Evolutionary conservation across 2,329 filamentous ascomycete species (phyloP).

Genomic region (Colletotrichum incanum): DNA sequence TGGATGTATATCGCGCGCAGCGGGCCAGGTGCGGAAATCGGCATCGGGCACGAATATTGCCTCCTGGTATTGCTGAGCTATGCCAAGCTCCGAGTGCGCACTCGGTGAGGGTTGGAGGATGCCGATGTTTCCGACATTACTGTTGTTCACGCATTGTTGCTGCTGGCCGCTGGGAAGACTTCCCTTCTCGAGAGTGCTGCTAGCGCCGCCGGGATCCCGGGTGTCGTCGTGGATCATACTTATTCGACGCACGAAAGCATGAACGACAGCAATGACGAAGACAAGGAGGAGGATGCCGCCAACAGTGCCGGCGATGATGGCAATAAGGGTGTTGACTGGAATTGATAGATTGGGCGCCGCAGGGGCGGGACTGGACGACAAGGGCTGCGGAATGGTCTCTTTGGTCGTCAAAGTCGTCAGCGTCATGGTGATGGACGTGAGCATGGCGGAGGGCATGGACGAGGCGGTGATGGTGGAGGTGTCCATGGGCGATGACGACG

Average conservation of each 20-base stretch:
- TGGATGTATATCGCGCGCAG: not conserved
- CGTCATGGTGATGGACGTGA: not conserved
- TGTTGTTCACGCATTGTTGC: not conserved
- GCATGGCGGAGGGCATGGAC: not conserved
- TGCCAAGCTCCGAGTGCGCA: not conserved
- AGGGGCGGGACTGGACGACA: not conserved
- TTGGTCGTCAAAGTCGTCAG: not conserved
- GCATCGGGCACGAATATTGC: not conserved
- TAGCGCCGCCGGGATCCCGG: not conserved
- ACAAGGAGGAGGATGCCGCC: not conserved
- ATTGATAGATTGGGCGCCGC: not conserved
- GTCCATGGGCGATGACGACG: not conserved
- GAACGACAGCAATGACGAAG: not conserved
- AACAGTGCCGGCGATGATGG: not conserved
- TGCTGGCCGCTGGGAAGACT: not conserved
- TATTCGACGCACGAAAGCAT: constrained; percentile 14
- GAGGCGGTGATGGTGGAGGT: not conserved
- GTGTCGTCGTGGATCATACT: not conserved
- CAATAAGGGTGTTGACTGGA: constrained; percentile 2
- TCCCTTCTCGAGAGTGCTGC: constrained; percentile 2
- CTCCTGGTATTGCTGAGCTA: not conserved
- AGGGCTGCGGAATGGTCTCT: not conserved
- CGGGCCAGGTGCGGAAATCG: not conserved
- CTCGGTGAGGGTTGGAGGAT: not conserved
- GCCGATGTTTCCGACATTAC: not conserved